phyloP scores from a whole-genome alignment of 176 grass and related monocot species.

The Oryza rufipogon region DNA sequence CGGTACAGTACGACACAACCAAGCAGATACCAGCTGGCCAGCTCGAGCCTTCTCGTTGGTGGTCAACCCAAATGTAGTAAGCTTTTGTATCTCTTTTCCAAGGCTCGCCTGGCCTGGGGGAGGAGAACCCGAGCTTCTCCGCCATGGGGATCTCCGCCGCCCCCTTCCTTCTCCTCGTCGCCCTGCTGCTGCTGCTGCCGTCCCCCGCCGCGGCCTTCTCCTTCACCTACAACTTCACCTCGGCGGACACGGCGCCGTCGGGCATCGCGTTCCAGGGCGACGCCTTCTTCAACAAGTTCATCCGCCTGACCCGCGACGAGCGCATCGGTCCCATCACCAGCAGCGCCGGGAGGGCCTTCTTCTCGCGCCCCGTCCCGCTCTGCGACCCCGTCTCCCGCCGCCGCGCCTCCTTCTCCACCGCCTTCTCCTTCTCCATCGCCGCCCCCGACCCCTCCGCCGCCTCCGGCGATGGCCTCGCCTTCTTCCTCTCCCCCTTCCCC shows the following conservation, averaged over 20 bases:
- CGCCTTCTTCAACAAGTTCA: conserved; percentile 77
- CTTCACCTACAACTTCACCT: conserved; percentile 72
- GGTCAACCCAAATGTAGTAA: too few relatives aligned
- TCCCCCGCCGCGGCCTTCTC: conserved; percentile 43
- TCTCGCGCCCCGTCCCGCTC: conserved; percentile 54
- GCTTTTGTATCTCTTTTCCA: neutral
- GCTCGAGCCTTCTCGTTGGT: too few relatives aligned
- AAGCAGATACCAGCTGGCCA: neutral
- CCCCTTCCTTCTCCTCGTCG: neutral
- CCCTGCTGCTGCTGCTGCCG: conserved; percentile 14
- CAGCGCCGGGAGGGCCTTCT: conserved; percentile 63
- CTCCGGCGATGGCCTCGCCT: conserved; percentile 69
- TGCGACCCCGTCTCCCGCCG: conserved; percentile 53
- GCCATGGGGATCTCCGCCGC: conserved; percentile 35
- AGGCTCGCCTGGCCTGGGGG: neutral
- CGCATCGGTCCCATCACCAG: conserved; percentile 58
- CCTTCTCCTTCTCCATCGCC: conserved; percentile 70
- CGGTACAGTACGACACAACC: neutral
- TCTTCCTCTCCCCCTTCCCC: conserved; percentile 77
- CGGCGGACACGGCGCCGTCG: conserved; percentile 45
- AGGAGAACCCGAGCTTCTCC: neutral
- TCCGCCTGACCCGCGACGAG: conserved; percentile 73
- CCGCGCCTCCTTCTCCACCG: conserved; percentile 59
- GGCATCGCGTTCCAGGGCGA: conserved; percentile 79
- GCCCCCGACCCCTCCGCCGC: conserved; percentile 39